Conservation (phyloP, 495 filamentous ascomycete genomes). For the Penicillium canariense region DNA sequence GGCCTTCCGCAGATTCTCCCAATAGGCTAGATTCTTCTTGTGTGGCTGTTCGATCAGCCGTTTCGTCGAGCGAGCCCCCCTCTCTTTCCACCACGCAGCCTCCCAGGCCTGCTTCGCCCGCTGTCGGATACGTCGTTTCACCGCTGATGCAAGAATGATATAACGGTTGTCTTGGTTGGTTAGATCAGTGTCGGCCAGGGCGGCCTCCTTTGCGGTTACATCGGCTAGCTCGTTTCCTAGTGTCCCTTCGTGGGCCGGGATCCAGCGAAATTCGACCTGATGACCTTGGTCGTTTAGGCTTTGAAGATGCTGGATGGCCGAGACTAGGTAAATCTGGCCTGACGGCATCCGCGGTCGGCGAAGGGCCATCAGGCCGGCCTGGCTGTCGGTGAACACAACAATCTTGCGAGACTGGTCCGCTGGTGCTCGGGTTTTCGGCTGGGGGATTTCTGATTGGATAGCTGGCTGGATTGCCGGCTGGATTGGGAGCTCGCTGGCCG, state of each 20-base stretch:
- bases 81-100: slow-evolving; percentile 4
- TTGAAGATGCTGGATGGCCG: slow-evolving; percentile 5
- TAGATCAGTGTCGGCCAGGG: slow-evolving; percentile 6
- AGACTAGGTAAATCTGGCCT: slow-evolving; percentile 11
- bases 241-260: slow-evolving; percentile 27
- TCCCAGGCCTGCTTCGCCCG: too few species aligned
- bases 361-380: slow-evolving; percentile 13
- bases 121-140: too few species aligned
- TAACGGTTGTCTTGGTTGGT: slow-evolving; percentile 8
- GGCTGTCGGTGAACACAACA: slow-evolving; percentile 14
- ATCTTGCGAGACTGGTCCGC: too few species aligned
- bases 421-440: too few species aligned
- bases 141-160: too few species aligned
- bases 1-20: too few species aligned
- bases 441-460: too few species aligned
- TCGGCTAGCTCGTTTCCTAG: slow-evolving; percentile 29
- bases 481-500: not conserved
- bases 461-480: too few species aligned
- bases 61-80: slow-evolving; percentile 5
- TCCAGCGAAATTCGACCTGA: slow-evolving; percentile 14
- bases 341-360: slow-evolving; percentile 7
- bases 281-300: not conserved
- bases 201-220: slow-evolving; percentile 9
- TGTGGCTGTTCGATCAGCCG: too few species aligned
- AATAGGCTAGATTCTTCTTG: too few species aligned